Conservation (phyloP, 208 protist genomes). For the Angomonas deanei region DNA sequence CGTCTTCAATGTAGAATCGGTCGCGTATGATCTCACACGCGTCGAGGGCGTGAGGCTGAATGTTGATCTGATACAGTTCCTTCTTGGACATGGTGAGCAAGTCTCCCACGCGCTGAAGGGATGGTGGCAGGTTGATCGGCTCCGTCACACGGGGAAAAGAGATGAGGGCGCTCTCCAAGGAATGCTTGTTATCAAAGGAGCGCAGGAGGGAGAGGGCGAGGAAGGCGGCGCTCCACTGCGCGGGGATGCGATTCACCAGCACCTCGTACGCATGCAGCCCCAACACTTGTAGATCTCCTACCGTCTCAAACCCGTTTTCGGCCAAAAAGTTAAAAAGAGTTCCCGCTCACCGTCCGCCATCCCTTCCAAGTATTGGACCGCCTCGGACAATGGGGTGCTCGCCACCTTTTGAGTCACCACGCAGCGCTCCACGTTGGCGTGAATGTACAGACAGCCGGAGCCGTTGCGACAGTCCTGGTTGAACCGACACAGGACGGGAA, state of each 20-base stretch:
- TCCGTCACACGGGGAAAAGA: slow-evolving; percentile 55
- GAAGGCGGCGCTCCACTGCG: slow-evolving; percentile 40
- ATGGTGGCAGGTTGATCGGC: slow-evolving; percentile 26
- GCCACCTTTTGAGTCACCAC: slow-evolving; percentile 17
- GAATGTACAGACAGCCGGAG: slow-evolving; percentile 69
- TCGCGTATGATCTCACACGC: slow-evolving; percentile 66
- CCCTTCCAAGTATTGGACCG: slow-evolving; percentile 1
- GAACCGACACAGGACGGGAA: slow-evolving; percentile 75
- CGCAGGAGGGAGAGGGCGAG: slow-evolving; percentile 51
- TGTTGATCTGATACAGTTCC: slow-evolving; percentile 41
- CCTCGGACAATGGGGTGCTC: slow-evolving; percentile 17
- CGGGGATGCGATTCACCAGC: slow-evolving; percentile 30
- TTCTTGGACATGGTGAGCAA: slow-evolving; percentile 36
- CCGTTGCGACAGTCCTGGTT: slow-evolving; percentile 57
- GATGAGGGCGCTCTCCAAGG: slow-evolving; percentile 39
- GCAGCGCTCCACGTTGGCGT: slow-evolving; percentile 31
- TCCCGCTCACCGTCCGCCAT: no score
- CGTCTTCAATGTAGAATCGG: slow-evolving; percentile 51
- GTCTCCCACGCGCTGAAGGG: slow-evolving; percentile 41
- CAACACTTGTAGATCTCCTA: slow-evolving; percentile 79
- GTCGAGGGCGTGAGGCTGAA: slow-evolving; percentile 47
- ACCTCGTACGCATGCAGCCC: slow-evolving; percentile 65
- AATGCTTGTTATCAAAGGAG: slow-evolving; percentile 45
- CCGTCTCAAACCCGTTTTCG: slow-evolving; percentile 40
- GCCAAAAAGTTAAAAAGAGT: slow-evolving; percentile 56